Evolutionary conservation across 441 rosid genomes (phyloP).

Genomic region (Theobroma grandiflorum): DNA sequence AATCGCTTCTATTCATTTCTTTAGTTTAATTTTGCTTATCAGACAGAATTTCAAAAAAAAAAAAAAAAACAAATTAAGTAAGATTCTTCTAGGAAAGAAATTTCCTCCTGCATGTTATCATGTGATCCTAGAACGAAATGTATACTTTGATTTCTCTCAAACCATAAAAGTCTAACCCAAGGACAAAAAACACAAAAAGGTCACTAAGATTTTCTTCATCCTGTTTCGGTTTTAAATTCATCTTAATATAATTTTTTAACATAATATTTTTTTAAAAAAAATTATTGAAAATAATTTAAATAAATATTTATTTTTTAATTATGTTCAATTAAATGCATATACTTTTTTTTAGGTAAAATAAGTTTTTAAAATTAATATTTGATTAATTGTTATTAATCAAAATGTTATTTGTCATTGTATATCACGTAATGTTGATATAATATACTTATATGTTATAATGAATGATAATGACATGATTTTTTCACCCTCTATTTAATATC

Average conservation of each 20-base stretch:
- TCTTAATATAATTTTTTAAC: neutral
- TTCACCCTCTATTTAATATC: too few relatives aligned
- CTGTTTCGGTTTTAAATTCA: neutral
- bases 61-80: neutral
- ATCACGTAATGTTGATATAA: too few relatives aligned
- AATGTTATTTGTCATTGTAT: too few relatives aligned
- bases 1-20: neutral
- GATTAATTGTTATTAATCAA: too few relatives aligned
- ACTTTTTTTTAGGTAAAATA: too few relatives aligned
- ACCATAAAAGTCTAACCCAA: neutral
- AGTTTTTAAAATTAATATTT: too few relatives aligned
- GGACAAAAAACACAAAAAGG: neutral
- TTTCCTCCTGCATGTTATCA: neutral
- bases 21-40: neutral
- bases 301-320: too few relatives aligned
- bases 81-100: neutral
- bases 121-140: neutral
- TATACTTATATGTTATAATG: too few relatives aligned
- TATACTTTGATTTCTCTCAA: neutral
- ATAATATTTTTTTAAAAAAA: too few relatives aligned
- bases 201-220: neutral
- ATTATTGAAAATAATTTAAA: too few relatives aligned
- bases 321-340: too few relatives aligned
- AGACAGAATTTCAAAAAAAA: neutral
- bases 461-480: too few relatives aligned